Evolutionary conservation across 75 land plant species (phyloP).

Genomic region (Gnetum montanum): DNA sequence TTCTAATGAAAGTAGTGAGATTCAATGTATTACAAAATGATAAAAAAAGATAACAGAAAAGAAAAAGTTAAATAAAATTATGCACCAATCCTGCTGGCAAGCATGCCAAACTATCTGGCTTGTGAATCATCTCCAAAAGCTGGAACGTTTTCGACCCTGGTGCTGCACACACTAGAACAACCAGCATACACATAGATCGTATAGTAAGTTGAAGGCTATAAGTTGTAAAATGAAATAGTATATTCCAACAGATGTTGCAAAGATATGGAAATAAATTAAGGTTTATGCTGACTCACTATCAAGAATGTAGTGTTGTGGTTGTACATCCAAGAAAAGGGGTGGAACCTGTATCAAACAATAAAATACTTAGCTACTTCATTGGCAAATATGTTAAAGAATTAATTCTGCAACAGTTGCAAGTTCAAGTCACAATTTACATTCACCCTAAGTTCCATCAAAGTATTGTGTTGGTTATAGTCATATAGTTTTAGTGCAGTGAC

Average conservation of each 20-base stretch:
- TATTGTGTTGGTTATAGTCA: too few species aligned
- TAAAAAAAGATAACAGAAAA: not conserved
- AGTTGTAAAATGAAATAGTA: slow-evolving; percentile 1
- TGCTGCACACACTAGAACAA: slow-evolving; percentile 94
- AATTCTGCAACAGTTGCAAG: too few species aligned
- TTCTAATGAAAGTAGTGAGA: not conserved
- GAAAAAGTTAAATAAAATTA: not conserved
- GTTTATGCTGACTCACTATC: slow-evolving; percentile 97
- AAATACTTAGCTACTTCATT: too few species aligned
- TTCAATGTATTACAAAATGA: not conserved
- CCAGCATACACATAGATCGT: slow-evolving; percentile 3
- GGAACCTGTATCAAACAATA: slow-evolving; percentile 68
- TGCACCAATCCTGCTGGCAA: slow-evolving; percentile 78
- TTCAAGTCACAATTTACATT: too few species aligned
- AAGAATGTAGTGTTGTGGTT: slow-evolving; percentile 73
- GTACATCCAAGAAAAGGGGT: slow-evolving; percentile 90
- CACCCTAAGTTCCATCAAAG: too few species aligned
- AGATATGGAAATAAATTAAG: too few species aligned
- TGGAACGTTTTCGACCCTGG: slow-evolving; percentile 99
- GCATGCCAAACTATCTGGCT: slow-evolving; percentile 29
- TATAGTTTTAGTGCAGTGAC: too few species aligned
- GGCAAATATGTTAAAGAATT: too few species aligned
- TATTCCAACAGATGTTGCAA: too few species aligned
- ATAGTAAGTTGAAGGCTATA: too few species aligned
- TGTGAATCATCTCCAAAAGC: slow-evolving; percentile 88